Evolutionary conservation across 169 alveolate genomes (phyloP), one percentile per base, ranked within the genome.

Genomic region (Babesia divergens): DNA sequence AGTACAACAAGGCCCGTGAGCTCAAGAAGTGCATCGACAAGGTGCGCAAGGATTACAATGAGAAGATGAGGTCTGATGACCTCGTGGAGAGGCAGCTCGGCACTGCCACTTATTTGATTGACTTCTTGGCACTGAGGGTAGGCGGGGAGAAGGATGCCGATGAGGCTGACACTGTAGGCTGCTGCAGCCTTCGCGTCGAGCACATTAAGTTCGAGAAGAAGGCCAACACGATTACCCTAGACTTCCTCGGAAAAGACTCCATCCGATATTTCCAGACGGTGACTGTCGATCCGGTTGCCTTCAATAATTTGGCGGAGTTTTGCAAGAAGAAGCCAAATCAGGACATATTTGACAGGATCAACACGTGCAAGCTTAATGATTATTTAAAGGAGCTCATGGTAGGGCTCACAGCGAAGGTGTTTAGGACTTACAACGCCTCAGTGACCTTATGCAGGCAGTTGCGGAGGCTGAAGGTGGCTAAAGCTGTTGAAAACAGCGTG

Each of bases 101-200:
- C 24, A 95, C 99, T 1, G 99, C 99, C 20, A 93, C 98, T 16
- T 98, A 98, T 90, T 90, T 98, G 66, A 97, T 98, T 53, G 99
- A 98, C 85, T 91, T 94, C 66, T 75, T 98, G 47, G 99, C 99
- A 24, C 94, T 98, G 82, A 94, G 99, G 84, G 99, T 98, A 4
- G 99, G 99, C 38, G 98, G 98, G 47, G 99, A 97, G 90, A 98
- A 98, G 88, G 97, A 95, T 53, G 97, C 95, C 4, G 99, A 97
- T 53, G 99, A 97, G 85, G 99, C 99, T 22, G 99, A 98, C 83
- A 98, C 99, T 0, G 99, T 97, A 37, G 99, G 99, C 40, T 97
- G 99, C 90, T 97, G 99, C 86, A 93, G 99, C 65, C 86, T 98
- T 50, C 94, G 99, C 52, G 99, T 96, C 14, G 98, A 96, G 81